phyloP scores from a whole-genome alignment of 2,329 filamentous ascomycete genomes.

The Diaporthe ampelina region DNA sequence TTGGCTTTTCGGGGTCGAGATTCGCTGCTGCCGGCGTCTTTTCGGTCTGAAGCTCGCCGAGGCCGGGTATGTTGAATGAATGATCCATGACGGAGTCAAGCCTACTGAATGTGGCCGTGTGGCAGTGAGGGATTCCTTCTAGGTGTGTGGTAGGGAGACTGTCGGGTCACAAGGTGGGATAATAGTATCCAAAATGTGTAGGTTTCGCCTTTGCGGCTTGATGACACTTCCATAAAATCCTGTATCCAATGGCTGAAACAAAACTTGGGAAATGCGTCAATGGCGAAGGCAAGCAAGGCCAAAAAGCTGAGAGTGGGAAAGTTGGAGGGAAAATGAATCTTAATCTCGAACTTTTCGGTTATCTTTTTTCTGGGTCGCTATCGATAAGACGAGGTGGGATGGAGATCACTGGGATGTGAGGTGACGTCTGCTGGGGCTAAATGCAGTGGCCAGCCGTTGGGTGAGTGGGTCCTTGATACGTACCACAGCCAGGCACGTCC shows the following conservation, averaged over 20 bases:
- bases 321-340: constrained; percentile 35
- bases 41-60: constrained; percentile 47
- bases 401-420: not conserved
- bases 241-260: not conserved
- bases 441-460: not conserved
- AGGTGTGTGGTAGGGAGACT: not conserved
- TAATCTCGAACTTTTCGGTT: constrained; percentile 29
- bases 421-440: constrained; percentile 19
- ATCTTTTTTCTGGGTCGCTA: constrained; percentile 32
- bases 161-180: not conserved
- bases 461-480: not conserved
- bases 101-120: not conserved
- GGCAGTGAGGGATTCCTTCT: no score
- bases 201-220: not conserved
- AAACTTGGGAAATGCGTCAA: not conserved
- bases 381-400: constrained; percentile 25
- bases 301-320: not conserved
- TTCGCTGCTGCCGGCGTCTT: constrained; percentile 44
- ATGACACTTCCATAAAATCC: not conserved
- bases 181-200: not conserved
- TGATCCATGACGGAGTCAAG: constrained; percentile 29
- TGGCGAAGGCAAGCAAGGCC: not conserved
- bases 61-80: constrained; percentile 48
- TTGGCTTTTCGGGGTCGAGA: constrained; percentile 43
- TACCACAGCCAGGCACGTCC: not conserved